Percentiles rank a stretch among this genome's conserved stretches.
Evolutionary conservation across 495 filamentous ascomycete species (phyloP).

Genomic region (Parachaetomium inaequale): DNA sequence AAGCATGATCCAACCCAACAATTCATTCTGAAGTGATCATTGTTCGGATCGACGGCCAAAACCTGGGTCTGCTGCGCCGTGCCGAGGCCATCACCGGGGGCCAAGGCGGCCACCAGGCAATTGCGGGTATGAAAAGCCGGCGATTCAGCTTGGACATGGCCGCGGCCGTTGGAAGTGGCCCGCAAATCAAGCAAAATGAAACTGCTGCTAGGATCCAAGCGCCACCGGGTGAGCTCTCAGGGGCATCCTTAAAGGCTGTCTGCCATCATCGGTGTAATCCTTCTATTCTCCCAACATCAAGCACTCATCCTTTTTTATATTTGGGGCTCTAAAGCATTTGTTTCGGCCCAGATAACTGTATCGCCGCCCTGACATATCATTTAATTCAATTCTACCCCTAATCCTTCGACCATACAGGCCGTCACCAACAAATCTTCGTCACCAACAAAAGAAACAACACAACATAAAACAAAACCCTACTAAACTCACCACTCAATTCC

Average conservation of each 20-base stretch:
- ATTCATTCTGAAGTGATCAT: neutral
- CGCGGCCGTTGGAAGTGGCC: neutral
- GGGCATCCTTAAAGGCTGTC: neutral
- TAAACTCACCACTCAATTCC: no score
- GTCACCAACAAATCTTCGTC: no score
- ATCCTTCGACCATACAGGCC: neutral
- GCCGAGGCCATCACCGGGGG: neutral
- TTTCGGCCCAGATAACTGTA: neutral
- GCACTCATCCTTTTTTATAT: neutral
- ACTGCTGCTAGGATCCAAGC: neutral
- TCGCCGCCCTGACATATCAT: no score
- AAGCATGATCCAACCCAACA: neutral
- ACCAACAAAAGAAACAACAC: no score
- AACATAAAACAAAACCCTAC: no score
- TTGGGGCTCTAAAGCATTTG: neutral
- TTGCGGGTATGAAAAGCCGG: neutral
- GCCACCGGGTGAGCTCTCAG: neutral
- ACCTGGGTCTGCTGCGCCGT: neutral
- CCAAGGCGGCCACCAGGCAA: neutral
- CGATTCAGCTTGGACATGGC: neutral
- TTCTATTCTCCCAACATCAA: neutral
- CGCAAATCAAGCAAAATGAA: constrained; percentile 4
- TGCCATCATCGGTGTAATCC: neutral
- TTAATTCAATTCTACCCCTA: neutral
- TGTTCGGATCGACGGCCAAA: neutral